These are phyloP conservation scores for Fusarium sp. DNA, from an alignment of 2,329 filamentous ascomycete species.

Conservation along the genomic window DNA sequence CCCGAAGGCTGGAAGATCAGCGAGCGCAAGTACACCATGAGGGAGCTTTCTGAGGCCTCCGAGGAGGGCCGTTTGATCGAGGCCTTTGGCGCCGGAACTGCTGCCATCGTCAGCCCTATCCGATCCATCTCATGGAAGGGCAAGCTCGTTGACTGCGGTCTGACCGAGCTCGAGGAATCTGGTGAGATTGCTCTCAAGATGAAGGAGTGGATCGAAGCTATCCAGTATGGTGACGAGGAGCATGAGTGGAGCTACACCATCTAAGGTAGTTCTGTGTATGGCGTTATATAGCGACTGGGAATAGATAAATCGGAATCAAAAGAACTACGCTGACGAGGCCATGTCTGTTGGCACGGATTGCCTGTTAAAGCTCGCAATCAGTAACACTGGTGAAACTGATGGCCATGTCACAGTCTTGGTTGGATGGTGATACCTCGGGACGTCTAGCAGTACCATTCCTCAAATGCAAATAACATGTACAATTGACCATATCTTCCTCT, in stretches of 20 bases:
- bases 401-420: conserved; percentile 22
- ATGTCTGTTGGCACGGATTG: conserved; percentile 25
- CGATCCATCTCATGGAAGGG: conserved; percentile 90
- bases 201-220: conserved; percentile 96
- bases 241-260: conserved; percentile 83
- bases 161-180: conserved; percentile 83
- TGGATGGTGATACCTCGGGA: conserved; percentile 29
- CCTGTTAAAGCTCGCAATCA: conserved; percentile 30
- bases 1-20: conserved; percentile 88
- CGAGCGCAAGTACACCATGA: conserved; percentile 94
- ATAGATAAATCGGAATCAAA: conserved; percentile 29
- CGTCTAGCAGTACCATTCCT: conserved; percentile 45
- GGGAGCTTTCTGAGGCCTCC: conserved; percentile 81
- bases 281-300: conserved; percentile 30
- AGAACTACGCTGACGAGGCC: conserved; percentile 27
- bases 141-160: conserved; percentile 80
- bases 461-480: conserved; percentile 38
- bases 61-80: conserved; percentile 88
- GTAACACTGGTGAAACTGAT: conserved; percentile 6
- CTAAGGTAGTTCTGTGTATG: conserved; percentile 23
- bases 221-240: conserved; percentile 93
- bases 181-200: conserved; percentile 85
- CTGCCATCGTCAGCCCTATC: conserved; percentile 91
- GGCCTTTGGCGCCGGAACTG: conserved; percentile 93
- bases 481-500: conserved; percentile 27